phyloP scores from a whole-genome alignment of 2,329 filamentous ascomycete genomes.

The Gaeumannomyces tritici region DNA sequence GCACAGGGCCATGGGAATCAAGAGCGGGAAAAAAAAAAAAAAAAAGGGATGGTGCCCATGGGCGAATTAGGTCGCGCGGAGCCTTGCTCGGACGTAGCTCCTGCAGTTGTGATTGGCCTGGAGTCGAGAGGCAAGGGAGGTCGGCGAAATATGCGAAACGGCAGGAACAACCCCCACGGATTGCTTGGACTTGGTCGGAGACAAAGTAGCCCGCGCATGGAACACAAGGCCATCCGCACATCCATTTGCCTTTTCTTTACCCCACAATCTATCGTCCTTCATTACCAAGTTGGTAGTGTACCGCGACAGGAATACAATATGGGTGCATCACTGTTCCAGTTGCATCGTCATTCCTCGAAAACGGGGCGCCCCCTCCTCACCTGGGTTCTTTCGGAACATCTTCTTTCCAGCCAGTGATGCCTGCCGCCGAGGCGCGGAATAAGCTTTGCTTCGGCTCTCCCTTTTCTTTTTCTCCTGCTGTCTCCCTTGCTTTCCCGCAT shows the following conservation, averaged over 20 bases:
- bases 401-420: not conserved
- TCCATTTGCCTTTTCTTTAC: not conserved
- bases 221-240: not conserved
- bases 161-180: not conserved
- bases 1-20: too few species aligned
- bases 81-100: not conserved
- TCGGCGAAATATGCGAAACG: too few species aligned
- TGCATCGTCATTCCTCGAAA: not conserved
- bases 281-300: not conserved
- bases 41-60: too few species aligned
- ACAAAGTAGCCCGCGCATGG: not conserved
- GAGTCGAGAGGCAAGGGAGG: too few species aligned
- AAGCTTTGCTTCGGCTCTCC: too few species aligned
- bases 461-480: too few species aligned
- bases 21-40: not conserved
- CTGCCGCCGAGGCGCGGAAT: not conserved
- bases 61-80: not conserved
- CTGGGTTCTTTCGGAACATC: too few species aligned
- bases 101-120: not conserved
- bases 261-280: not conserved
- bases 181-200: not conserved
- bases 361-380: not conserved
- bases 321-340: not conserved
- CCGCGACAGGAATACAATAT: not conserved
- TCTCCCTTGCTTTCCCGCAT: not conserved